Evolutionary conservation across 192 early-diverging fungal species (phyloP).

Genomic region (Linnemannia elongata): DNA sequence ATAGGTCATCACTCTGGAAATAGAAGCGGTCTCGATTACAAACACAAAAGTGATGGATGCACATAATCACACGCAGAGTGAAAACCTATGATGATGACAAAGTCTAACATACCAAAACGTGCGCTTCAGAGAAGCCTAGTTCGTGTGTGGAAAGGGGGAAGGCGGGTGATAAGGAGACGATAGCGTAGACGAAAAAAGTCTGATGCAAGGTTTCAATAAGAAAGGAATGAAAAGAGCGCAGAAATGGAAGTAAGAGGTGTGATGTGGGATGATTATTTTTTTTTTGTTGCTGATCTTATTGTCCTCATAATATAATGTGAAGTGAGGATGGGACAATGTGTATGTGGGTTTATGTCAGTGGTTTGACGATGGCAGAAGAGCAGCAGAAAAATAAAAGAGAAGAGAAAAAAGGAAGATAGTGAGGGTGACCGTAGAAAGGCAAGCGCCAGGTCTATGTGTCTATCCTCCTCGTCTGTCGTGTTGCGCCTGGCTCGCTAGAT

Average conservation of each 20-base stretch:
- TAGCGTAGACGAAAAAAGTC: no score
- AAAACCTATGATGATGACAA: no score
- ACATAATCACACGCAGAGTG: no score
- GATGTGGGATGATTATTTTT: neutral
- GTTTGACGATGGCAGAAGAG: neutral
- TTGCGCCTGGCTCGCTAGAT: slow-evolving; percentile 1
- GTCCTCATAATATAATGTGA: neutral
- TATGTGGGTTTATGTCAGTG: neutral
- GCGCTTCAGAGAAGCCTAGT: no score
- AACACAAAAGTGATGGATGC: no score
- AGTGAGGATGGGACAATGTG: neutral
- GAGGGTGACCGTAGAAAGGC: neutral
- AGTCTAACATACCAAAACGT: no score
- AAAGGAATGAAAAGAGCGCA: neutral
- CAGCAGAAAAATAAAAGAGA: neutral
- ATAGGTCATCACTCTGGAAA: no score
- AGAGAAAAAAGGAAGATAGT: neutral
- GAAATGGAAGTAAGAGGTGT: neutral
- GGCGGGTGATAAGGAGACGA: no score
- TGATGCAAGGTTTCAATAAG: no score
- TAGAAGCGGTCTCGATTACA: no score
- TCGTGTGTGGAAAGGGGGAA: no score
- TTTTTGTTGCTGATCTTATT: neutral
- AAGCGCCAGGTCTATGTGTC: neutral
- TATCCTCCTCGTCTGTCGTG: neutral